Evolutionary conservation across 495 filamentous ascomycete species (phyloP).

Genomic region (Neurospora sp.): DNA sequence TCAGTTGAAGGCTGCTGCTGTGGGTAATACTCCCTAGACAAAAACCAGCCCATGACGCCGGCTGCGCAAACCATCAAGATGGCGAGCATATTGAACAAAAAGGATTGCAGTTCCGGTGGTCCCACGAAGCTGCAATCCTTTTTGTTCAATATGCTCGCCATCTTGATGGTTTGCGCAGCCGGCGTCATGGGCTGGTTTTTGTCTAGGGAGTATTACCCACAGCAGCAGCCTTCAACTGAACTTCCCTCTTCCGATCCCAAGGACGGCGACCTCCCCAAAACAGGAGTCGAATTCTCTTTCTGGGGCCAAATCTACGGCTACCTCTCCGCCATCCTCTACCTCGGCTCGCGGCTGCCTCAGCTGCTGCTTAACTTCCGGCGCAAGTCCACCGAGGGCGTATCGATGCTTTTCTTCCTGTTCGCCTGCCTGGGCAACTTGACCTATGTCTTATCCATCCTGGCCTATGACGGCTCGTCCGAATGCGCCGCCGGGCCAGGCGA

Average conservation of each 20-base stretch:
- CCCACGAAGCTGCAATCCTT: conserved; percentile 45
- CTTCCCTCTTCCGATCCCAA: conserved; percentile 1
- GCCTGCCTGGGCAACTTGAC: conserved; percentile 90
- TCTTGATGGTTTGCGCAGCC: conserved; percentile 69
- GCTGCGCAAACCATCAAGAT: conserved; percentile 71
- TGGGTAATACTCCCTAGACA: conserved; percentile 39
- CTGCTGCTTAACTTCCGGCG: conserved; percentile 80
- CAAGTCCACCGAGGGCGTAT: conserved; percentile 84
- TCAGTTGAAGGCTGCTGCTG: neutral
- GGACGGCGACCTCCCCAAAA: conserved; percentile 1
- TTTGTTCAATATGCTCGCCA: conserved; percentile 59
- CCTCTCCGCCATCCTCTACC: conserved; percentile 76
- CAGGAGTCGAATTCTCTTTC: conserved; percentile 26
- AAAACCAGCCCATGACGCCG: conserved; percentile 77
- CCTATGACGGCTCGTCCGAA: conserved; percentile 53
- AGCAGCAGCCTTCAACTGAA: neutral
- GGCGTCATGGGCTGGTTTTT: conserved; percentile 83
- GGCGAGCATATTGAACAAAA: conserved; percentile 60
- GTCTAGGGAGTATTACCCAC: conserved; percentile 31
- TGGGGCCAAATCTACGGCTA: conserved; percentile 83
- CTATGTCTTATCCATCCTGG: conserved; percentile 85
- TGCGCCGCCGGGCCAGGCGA: conserved; percentile 30
- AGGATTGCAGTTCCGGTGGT: conserved; percentile 35
- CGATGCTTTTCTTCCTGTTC: conserved; percentile 90
- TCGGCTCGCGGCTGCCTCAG: conserved; percentile 80